These are phyloP conservation scores for Chaetothyriales sp. DNA, from an alignment of 2,329 filamentous ascomycete species.

Conservation along the genomic window DNA sequence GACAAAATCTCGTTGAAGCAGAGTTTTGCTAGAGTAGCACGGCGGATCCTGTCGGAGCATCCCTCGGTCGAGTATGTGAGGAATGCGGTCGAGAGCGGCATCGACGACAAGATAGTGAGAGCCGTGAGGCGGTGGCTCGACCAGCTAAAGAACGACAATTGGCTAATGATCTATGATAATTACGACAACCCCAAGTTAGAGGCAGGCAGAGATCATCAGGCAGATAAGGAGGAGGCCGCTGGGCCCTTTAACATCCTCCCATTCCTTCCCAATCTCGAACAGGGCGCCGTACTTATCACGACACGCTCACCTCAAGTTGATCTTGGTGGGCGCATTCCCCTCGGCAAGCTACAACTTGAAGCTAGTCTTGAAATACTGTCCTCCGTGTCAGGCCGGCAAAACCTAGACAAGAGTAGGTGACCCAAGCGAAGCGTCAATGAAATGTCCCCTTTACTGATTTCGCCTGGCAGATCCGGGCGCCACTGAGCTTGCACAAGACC, in stretches of 20 bases:
- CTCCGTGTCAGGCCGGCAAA: conserved; percentile 4
- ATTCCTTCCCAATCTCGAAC: conserved; percentile 8
- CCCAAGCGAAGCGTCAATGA: no score
- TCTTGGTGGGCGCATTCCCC: conserved; percentile 2
- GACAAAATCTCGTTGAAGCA: conserved; percentile 24
- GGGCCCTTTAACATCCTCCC: conserved; percentile 5
- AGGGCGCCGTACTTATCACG: conserved; percentile 16
- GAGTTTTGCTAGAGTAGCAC: conserved; percentile 15
- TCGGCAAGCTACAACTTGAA: conserved; percentile 3
- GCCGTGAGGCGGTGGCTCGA: conserved; percentile 9
- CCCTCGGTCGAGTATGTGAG: background rate
- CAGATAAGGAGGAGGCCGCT: conserved; percentile 5
- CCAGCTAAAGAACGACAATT: conserved; percentile 9
- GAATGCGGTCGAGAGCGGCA: no score
- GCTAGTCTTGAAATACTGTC: conserved; percentile 9
- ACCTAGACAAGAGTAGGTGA: conserved; percentile 5
- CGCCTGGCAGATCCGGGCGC: conserved; percentile 6
- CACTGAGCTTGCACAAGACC: conserved; percentile 19
- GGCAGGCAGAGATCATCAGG: background rate
- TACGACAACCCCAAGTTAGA: conserved; percentile 9
- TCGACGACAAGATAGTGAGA: no score
- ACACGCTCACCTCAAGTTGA: conserved; percentile 7
- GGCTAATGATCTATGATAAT: conserved; percentile 18
- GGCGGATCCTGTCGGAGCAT: background rate
- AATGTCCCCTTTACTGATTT: no score